These are phyloP conservation scores for Choanephora cucurbitarum DNA, from an alignment of 371 early-diverging fungal species.

Conservation along the genomic window DNA sequence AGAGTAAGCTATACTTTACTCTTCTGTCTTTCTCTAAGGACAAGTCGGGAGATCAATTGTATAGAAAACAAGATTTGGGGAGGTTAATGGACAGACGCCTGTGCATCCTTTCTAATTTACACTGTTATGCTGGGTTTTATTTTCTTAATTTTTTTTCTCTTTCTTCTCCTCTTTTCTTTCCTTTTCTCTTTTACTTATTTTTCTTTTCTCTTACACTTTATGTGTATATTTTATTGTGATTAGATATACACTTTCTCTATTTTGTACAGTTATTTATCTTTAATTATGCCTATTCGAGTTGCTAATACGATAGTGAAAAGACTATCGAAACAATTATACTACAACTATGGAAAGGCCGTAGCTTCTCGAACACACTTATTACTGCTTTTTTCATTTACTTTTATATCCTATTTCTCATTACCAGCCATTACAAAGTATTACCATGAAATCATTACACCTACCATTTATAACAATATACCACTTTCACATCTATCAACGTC, in stretches of 20 bases:
- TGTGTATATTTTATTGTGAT: too few relatives aligned
- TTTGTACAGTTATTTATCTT: background rate
- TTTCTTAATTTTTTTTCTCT: background rate
- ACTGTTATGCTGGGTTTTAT: background rate
- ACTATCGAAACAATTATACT: slow-evolving; percentile 24
- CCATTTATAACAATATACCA: slow-evolving; percentile 19
- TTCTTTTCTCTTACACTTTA: background rate
- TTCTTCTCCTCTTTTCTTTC: slow-evolving; percentile 1
- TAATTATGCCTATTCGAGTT: slow-evolving; percentile 23
- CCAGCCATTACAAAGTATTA: slow-evolving; percentile 19
- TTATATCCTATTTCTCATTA: slow-evolving; percentile 28
- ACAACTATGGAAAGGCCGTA: slow-evolving; percentile 24
- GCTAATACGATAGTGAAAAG: slow-evolving; percentile 10
- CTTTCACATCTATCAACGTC: slow-evolving; percentile 21
- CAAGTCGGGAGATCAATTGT: too few relatives aligned
- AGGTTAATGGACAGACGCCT: too few relatives aligned
- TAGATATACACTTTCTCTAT: too few relatives aligned
- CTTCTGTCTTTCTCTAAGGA: too few relatives aligned
- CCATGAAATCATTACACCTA: slow-evolving; percentile 6
- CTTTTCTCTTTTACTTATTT: slow-evolving; percentile 1
- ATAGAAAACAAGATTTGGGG: too few relatives aligned
- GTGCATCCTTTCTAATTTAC: too few relatives aligned
- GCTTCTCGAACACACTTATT: slow-evolving; percentile 25
- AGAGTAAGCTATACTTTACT: too few relatives aligned
- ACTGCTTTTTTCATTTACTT: slow-evolving; percentile 26